Percentiles rank a stretch among this genome's conserved stretches.
Conservation (phyloP, 2,329 filamentous ascomycete genomes). For the Periconia macrospinosa region DNA sequence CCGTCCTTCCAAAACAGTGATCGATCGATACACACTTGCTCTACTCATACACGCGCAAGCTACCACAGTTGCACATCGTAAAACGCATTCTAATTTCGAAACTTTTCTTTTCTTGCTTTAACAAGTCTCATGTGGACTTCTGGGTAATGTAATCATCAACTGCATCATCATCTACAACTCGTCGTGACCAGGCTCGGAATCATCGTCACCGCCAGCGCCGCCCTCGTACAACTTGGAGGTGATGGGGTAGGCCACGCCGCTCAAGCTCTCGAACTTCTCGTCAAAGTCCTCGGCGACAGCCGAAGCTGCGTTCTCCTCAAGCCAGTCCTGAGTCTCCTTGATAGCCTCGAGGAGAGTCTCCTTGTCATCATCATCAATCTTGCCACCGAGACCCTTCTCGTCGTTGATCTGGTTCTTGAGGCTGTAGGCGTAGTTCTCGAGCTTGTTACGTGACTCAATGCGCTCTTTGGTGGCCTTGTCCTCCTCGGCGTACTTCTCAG, state of each 20-base stretch:
- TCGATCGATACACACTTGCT: too few species aligned
- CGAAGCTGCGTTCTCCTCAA: conserved; percentile 88
- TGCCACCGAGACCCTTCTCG: conserved; percentile 92
- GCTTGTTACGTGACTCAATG: conserved; percentile 92
- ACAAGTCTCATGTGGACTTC: not conserved
- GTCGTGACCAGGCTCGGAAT: conserved; percentile 57
- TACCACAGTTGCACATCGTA: not conserved
- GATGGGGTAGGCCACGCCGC: conserved; percentile 94
- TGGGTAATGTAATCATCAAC: too few species aligned
- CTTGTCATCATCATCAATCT: conserved; percentile 99
- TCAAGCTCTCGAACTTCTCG: conserved; percentile 99
- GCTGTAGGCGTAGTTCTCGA: conserved; percentile 99
- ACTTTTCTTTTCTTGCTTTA: not conserved
- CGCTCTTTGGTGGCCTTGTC: conserved; percentile 97
- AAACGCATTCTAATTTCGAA: not conserved
- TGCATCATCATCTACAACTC: conserved; percentile 49
- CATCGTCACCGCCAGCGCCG: conserved; percentile 67
- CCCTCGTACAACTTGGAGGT: conserved; percentile 92
- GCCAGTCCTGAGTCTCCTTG: conserved; percentile 96
- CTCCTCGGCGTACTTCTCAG: conserved; percentile 98
- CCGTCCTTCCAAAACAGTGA: too few species aligned
- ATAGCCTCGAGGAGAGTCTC: conserved; percentile 92
- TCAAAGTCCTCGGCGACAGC: conserved; percentile 94
- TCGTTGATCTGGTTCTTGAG: conserved; percentile 99
- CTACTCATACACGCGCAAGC: not conserved